phyloP scores from a whole-genome alignment of 108 stramenopile genomes.

The Cyclostephanos invisitatus region DNA sequence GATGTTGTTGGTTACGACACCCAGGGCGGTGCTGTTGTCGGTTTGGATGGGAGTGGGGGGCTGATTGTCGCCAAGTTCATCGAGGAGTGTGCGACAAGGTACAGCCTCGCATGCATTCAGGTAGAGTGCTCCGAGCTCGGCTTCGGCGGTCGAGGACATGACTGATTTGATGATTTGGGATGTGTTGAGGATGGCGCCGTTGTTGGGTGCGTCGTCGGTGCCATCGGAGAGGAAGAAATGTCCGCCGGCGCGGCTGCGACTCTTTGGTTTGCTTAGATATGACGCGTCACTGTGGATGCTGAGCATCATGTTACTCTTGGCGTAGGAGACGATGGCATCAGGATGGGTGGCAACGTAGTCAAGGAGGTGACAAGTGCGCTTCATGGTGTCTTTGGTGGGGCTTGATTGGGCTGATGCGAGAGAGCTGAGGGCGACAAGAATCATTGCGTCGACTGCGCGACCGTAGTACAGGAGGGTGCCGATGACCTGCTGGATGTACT shows the following conservation, averaged over 20 bases:
- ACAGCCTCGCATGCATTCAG: not conserved
- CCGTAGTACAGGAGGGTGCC: constrained; percentile 10
- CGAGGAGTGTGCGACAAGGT: not conserved
- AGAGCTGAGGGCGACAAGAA: not conserved
- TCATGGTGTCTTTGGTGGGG: constrained; percentile 4
- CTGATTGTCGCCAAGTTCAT: constrained; percentile 10
- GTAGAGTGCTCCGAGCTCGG: constrained; percentile 16
- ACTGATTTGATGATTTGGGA: not conserved
- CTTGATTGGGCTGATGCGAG: not conserved
- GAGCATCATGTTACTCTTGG: constrained; percentile 18
- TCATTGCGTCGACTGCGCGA: not conserved
- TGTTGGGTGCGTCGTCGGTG: not conserved
- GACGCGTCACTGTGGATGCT: constrained; percentile 13
- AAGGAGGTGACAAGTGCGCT: not conserved
- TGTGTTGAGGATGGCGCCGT: constrained; percentile 1
- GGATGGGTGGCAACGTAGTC: constrained; percentile 20
- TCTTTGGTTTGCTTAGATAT: constrained; percentile 1
- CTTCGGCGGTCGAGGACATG: constrained; percentile 9
- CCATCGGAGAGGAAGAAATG: not conserved
- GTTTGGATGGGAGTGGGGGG: constrained; percentile 8
- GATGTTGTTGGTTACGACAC: not conserved
- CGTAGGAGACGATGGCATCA: constrained; percentile 1
- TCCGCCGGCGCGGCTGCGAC: not conserved
- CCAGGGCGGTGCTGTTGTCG: not conserved
- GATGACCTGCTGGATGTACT: not conserved